Evolutionary conservation across 257 asterid species (phyloP).

Genomic region (Linderniella brevidens): DNA sequence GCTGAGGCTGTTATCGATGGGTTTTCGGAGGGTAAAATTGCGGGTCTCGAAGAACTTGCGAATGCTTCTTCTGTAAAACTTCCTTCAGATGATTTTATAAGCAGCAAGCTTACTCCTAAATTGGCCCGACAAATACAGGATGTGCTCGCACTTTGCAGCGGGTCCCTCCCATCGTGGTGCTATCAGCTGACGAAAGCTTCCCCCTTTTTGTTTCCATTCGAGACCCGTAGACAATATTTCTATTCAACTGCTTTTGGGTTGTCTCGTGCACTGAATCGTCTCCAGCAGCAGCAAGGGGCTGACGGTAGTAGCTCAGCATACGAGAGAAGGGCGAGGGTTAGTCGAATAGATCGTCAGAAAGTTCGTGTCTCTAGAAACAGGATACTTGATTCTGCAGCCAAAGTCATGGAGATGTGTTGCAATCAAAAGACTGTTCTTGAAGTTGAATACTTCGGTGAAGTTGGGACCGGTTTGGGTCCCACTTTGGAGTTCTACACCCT

Average conservation of each 20-base stretch:
- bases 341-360: conserved; percentile 89
- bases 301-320: conserved; percentile 67
- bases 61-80: conserved; percentile 32
- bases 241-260: conserved; percentile 96
- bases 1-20: conserved; percentile 44
- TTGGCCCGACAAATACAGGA: conserved; percentile 92
- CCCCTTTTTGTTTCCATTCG: conserved; percentile 94
- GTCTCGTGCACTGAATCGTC: conserved; percentile 88
- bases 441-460: conserved; percentile 99
- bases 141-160: conserved; percentile 94
- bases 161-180: conserved; percentile 97
- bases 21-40: conserved; percentile 61
- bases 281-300: conserved; percentile 96
- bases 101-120: conserved; percentile 86
- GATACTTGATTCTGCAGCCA: conserved; percentile 87
- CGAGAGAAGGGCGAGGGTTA: conserved; percentile 79
- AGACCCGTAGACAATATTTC: conserved; percentile 94
- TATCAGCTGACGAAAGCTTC: conserved; percentile 90
- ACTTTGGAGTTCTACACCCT: conserved; percentile 95
- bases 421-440: conserved; percentile 97
- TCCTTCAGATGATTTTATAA: conserved; percentile 49
- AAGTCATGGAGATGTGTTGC: conserved; percentile 97
- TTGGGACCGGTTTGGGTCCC: conserved; percentile 98
- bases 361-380: conserved; percentile 93
- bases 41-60: conserved; percentile 32